These are phyloP conservation scores for Colletotrichum sp. DNA, from an alignment of 2,329 filamentous ascomycete genomes.

Conservation along the genomic window DNA sequence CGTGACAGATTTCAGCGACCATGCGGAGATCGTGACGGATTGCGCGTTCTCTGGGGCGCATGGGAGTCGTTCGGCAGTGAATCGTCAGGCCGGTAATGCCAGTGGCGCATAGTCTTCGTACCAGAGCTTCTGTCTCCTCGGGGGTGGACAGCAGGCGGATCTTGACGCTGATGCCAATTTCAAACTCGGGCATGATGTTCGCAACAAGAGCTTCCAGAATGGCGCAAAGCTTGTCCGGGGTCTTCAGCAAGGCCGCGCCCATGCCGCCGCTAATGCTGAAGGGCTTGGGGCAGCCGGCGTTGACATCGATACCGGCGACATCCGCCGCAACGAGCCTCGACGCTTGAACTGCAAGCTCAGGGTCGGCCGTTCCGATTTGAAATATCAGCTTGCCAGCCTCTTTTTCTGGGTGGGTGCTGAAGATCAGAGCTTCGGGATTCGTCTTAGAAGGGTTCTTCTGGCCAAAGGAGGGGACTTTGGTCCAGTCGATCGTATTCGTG, in stretches of 20 bases:
- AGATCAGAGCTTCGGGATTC: slow-evolving; percentile 73
- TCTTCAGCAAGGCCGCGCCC: slow-evolving; percentile 88
- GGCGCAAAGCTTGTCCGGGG: slow-evolving; percentile 80
- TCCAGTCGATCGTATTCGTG: slow-evolving; percentile 85
- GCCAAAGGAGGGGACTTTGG: slow-evolving; percentile 74
- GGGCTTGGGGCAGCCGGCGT: slow-evolving; percentile 97
- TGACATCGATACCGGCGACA: slow-evolving; percentile 94
- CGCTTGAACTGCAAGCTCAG: slow-evolving; percentile 81
- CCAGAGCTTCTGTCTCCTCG: slow-evolving; percentile 76
- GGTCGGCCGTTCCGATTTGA: slow-evolving; percentile 88
- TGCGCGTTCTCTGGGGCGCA: slow-evolving; percentile 88
- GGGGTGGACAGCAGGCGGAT: slow-evolving; percentile 84
- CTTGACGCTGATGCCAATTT: slow-evolving; percentile 96
- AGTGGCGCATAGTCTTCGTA: slow-evolving; percentile 78
- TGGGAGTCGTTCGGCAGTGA: slow-evolving; percentile 94
- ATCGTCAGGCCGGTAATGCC: slow-evolving; percentile 93
- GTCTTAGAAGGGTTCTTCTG: slow-evolving; percentile 60
- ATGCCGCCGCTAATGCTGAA: slow-evolving; percentile 95
- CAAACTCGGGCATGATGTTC: slow-evolving; percentile 75
- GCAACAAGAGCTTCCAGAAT: slow-evolving; percentile 85
- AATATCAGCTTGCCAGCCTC: slow-evolving; percentile 83
- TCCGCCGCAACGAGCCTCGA: slow-evolving; percentile 84
- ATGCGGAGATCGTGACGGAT: slow-evolving; percentile 86
- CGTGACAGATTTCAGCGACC: slow-evolving; percentile 79
- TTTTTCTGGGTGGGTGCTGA: slow-evolving; percentile 77